Evolutionary conservation across 2,329 filamentous ascomycete genomes (phyloP), one percentile per base, ranked within the genome.

Genomic region (Thelonectria olida): DNA sequence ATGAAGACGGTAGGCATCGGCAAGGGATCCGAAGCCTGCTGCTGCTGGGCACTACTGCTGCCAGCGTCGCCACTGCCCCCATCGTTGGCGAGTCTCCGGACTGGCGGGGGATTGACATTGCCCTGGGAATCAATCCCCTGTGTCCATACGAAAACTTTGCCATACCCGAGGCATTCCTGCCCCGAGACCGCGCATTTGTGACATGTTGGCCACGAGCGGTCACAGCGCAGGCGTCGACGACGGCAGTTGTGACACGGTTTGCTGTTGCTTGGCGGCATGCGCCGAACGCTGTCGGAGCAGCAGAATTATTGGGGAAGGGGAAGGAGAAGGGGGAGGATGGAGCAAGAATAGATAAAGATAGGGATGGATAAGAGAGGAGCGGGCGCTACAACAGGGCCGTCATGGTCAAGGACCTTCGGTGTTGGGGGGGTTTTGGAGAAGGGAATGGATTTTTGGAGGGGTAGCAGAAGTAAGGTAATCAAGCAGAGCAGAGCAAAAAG

Each of bases 181-280:
- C 85, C 85, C 41, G 82, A 79, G 67, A 78, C 79, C 54, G 78
- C 74, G 73, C 87, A 89, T 77, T 89, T 89, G 68, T 84, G 81
- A 73, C 87, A 89, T 59, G 76, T 79, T 23, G 87, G 87, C 50
- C 83, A 76, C 31, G 86, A 88, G 61, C 84, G 81, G 74, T 90
- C 87, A 74, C 87, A 90, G 69, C 86, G 85, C 73, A 86, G 81
- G 66, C 87, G 83, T 70, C 82, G 82, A 58, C 82, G 83, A 61
- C 86, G 85, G 75, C 87, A 89, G 75, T 88, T 88, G 75, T 89
- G 85, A 74, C 87, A 89, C 62, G 83, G 70, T 69, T 81, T 83
- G 70, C 69, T 73, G 69, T 73, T 73, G 73, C 66, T 75, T 68
- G 72, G 73, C 73, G 72, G 72, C 72, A 74, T 74, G 69, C 72